Evolutionary conservation across 345 rosid species (phyloP).

Genomic region (Aegle marmelos): DNA sequence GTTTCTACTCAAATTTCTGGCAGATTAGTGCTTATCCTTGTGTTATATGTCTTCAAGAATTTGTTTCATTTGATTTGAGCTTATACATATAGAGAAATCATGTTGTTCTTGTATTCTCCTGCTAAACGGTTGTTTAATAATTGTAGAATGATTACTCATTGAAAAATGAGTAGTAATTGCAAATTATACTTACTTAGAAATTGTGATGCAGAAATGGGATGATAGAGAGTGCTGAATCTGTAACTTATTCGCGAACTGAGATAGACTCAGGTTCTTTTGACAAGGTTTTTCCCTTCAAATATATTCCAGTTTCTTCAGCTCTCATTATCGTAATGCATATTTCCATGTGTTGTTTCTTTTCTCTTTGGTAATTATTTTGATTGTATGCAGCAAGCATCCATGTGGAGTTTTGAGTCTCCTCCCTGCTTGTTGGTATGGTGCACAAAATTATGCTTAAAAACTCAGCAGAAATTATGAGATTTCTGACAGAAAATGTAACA

Average conservation of each 20-base stretch:
- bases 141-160: neutral
- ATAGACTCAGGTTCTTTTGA: conserved; percentile 71
- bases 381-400: neutral
- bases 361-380: neutral
- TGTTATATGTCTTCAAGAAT: neutral
- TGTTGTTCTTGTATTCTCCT: neutral
- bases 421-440: neutral
- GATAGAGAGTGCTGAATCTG: conserved; percentile 38
- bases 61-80: neutral
- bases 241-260: conserved; percentile 20
- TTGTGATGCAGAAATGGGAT: conserved; percentile 51
- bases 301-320: neutral
- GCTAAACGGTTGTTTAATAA: neutral
- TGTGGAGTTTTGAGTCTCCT: neutral
- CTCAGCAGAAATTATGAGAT: neutral
- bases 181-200: conserved; percentile 16
- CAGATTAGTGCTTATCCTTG: neutral
- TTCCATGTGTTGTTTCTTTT: neutral
- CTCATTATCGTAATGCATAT: neutral
- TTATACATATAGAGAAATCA: neutral
- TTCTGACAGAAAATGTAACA: neutral
- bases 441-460: neutral
- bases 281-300: conserved; percentile 45
- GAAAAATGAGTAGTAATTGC: conserved; percentile 13
- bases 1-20: neutral